Evolutionary conservation across 2,329 filamentous ascomycete species (phyloP), one percentile per base, ranked within the genome.

Genomic region (Bipolaris gigantea): DNA sequence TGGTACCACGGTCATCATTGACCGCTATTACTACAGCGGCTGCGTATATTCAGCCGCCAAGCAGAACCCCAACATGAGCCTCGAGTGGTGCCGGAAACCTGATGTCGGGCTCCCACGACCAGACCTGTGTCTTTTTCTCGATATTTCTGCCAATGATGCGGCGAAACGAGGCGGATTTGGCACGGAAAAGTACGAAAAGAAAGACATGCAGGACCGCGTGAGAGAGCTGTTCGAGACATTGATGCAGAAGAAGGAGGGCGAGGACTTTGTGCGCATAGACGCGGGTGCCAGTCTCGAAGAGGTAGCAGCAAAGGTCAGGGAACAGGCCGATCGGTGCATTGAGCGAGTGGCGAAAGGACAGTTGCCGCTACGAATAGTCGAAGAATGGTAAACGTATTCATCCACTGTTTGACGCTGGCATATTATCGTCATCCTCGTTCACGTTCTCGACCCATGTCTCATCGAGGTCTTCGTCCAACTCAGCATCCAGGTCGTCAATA

Each of bases 21-120:
- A 99, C 75, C 87, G 94, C 43, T 99, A 97, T 78, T 96, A 95
- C 73, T 93, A 96, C 79, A 94, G 89, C 18, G 94, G 94, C 49
- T 89, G 92, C 53, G 91, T 97, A 45, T 99, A 97, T 78, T 91
- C 88, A 21, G 90, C 91, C 0, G 93, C 94, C 3, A 97, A 97
- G 72, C 80, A 85, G 40, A 90, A 90, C 63, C 84, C 87, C 0
- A 74, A 79, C 2, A 81, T 97, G 11, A 78, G 83, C 0, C 79
- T 97, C 0, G 76, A 82, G 0, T 99, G 94, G 92, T 92, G 91
- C 7, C 86, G 90, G 63, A 82, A 86, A 15, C 90, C 92, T 1
- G 94, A 97, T 66, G 82, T 90, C 13, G 93, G 93, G 0, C 81
- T 99, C 0, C 93, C 94, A 1, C 84, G 89, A 4, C 93, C 94